These are phyloP conservation scores for Scutellaria galericulata DNA, from an alignment of 257 asterid species.

Conservation along the genomic window DNA sequence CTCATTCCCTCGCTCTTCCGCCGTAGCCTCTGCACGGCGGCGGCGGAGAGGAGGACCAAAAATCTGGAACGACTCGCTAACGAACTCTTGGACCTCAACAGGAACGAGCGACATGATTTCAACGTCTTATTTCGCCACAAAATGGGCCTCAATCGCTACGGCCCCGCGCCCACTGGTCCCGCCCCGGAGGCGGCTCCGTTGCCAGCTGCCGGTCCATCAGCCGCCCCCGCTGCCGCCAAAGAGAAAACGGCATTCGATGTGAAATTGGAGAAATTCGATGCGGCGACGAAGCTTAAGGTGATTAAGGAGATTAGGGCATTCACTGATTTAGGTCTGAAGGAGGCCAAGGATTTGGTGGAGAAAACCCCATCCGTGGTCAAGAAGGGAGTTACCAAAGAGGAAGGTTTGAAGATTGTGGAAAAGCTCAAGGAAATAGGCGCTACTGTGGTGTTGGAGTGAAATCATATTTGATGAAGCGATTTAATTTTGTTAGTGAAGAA, in stretches of 20 bases:
- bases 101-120: conserved; percentile 79
- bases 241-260: conserved; percentile 79
- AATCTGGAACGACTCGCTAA: conserved; percentile 84
- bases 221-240: conserved; percentile 55
- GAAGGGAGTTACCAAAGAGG: conserved; percentile 76
- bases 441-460: conserved; percentile 71
- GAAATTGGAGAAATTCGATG: conserved; percentile 73
- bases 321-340: conserved; percentile 84
- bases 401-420: conserved; percentile 69
- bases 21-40: conserved; percentile 46
- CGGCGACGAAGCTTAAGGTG: conserved; percentile 77
- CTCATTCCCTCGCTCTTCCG: conserved; percentile 42
- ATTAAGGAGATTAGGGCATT: conserved; percentile 83
- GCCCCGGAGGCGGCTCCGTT: conserved; percentile 41
- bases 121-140: conserved; percentile 63
- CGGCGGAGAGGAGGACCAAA: conserved; percentile 52
- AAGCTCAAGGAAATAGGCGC: conserved; percentile 88
- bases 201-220: conserved; percentile 33
- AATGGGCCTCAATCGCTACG: conserved; percentile 70
- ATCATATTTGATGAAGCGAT: neutral
- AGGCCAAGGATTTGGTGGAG: conserved; percentile 89
- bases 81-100: conserved; percentile 67
- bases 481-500: conserved; percentile 10
- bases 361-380: conserved; percentile 76
- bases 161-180: conserved; percentile 58